phyloP scores from a whole-genome alignment of 176 grass and related monocot species.

The Miscanthus lutarioriparius region DNA sequence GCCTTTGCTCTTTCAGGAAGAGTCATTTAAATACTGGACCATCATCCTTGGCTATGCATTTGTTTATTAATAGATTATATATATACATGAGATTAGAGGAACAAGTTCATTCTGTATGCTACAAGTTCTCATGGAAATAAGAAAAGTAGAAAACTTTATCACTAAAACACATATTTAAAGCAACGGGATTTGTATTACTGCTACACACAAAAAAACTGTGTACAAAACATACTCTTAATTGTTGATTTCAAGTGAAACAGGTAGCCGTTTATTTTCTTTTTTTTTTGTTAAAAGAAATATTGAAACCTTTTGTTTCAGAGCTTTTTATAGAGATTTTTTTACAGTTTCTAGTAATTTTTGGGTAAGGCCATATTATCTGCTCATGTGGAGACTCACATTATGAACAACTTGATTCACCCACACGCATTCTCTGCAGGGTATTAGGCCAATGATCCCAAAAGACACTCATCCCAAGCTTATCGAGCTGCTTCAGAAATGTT shows the following conservation, averaged over 20 bases:
- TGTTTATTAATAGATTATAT: neutral
- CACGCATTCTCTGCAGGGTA: slow-evolving; percentile 41
- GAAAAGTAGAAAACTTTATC: neutral
- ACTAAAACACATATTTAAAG: neutral
- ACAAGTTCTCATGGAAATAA: neutral
- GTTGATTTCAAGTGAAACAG: neutral
- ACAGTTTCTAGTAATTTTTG: neutral
- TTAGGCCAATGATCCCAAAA: slow-evolving; percentile 75
- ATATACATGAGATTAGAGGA: neutral
- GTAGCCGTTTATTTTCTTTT: neutral
- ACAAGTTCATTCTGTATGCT: neutral
- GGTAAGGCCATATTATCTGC: neutral
- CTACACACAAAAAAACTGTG: neutral
- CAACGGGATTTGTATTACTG: neutral
- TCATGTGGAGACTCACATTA: neutral
- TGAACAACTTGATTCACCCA: neutral
- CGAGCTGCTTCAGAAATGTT: slow-evolving; percentile 67
- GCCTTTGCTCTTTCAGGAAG: neutral
- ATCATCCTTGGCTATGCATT: neutral
- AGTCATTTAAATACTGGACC: neutral
- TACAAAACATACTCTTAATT: neutral
- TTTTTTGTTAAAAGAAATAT: neutral
- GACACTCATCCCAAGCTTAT: slow-evolving; percentile 58
- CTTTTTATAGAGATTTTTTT: neutral
- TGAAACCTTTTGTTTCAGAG: neutral